Evolutionary conservation across 805 yeast genomes (phyloP).

Genomic region (Lipomyces anomalus): DNA sequence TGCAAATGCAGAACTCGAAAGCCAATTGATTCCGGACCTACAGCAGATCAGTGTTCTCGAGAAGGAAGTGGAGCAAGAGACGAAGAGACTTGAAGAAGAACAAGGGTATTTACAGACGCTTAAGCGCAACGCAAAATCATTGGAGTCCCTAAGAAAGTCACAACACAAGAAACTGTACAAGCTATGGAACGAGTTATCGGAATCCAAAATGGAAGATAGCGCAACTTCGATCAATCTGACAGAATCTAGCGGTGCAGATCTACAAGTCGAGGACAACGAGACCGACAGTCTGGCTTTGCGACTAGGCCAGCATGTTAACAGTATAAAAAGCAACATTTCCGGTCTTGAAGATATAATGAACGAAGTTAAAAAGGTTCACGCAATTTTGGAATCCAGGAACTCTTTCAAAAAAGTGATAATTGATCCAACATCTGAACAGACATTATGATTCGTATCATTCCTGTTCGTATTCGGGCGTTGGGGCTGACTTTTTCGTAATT

Average conservation of each 20-base stretch:
- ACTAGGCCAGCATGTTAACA: slow-evolving; percentile 7
- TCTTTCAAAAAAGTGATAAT: too few relatives aligned
- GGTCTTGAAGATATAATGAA: slow-evolving; percentile 8
- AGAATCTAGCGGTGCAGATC: slow-evolving; percentile 2
- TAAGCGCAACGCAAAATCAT: slow-evolving; percentile 13
- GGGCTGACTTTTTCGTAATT: too few relatives aligned
- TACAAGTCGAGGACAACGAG: slow-evolving; percentile 5
- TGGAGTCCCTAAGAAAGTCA: slow-evolving; percentile 7
- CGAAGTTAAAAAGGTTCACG: neutral
- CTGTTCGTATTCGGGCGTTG: too few relatives aligned
- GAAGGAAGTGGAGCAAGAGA: slow-evolving; percentile 13
- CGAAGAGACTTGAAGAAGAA: slow-evolving; percentile 6
- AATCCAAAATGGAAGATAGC: slow-evolving; percentile 2
- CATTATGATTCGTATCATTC: too few relatives aligned
- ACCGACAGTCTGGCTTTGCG: slow-evolving; percentile 5
- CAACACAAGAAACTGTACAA: slow-evolving; percentile 14
- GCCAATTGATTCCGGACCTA: slow-evolving; percentile 5
- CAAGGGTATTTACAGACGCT: slow-evolving; percentile 9
- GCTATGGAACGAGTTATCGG: slow-evolving; percentile 3
- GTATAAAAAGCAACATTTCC: slow-evolving; percentile 7
- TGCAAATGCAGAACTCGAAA: slow-evolving; percentile 11
- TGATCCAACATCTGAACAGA: too few relatives aligned
- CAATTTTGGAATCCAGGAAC: too few relatives aligned
- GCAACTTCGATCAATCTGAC: slow-evolving; percentile 10
- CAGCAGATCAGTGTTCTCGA: slow-evolving; percentile 12